Evolutionary conservation across 129 eudicot genomes (phyloP), one percentile per base, ranked within the genome.

Genomic region (Rutidosis leptorrhynchoides): DNA sequence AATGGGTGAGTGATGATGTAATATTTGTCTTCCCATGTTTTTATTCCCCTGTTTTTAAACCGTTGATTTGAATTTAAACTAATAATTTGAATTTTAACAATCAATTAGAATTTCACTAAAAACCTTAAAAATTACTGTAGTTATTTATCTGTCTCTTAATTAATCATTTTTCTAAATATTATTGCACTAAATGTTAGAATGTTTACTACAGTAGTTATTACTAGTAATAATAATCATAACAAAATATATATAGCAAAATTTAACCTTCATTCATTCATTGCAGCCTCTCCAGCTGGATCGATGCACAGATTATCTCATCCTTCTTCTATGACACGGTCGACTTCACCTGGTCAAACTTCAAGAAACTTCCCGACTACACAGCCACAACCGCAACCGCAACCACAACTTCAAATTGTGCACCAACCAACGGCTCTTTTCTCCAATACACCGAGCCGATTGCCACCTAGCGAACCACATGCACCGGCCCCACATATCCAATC

Each of bases 381-480:
- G 57, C 46, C 71, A 7, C 60, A 74, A 22, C 72, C 17, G 42
- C 76, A 46, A 46, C 8, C 43, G 1, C 77, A 16, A 2, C 73
- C 52, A 23, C 86, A 84, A 49, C 81, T 80, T 45, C 89, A 83
- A 40, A 64, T 70, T 26, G 86, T 81, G 40, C 84, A 73, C 68
- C 82, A 78, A 26, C 68, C 95, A 3, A 69, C 86, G 2, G 84
- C 87, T 56, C 86, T 62, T 58, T 80, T 74, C 79, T 71, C 87
- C 6, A 56, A 7, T 17, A 25, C 11, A 56, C 62, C 32, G 32
- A 68, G 60, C 72, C 68, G 85, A 60, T 78, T 85, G 21, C 26
- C 68, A 49, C 69, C 51, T 32, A 24, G 6, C 10, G 49, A 42
- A 26, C 85, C 95, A 22, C 92, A 83, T 51, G 55, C 85, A 22